Evolutionary conservation across 1,284 basidiomycete species (phyloP).

Genomic region (Mycena sp.): DNA sequence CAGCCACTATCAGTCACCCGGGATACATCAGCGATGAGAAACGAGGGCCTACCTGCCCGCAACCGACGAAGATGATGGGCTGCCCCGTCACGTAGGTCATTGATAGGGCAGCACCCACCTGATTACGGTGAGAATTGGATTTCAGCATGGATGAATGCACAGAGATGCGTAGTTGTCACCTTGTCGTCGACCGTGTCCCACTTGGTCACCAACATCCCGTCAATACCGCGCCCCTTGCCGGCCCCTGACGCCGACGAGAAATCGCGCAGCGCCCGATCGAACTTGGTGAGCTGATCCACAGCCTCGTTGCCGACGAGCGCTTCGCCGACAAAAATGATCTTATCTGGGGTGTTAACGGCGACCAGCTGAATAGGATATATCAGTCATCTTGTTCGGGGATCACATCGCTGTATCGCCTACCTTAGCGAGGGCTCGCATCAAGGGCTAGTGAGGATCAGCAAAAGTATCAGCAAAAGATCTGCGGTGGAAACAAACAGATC

Average conservation of each 20-base stretch:
- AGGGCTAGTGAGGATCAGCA: constrained; percentile 59
- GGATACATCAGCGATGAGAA: constrained; percentile 10
- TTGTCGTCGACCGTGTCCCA: constrained; percentile 98
- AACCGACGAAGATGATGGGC: constrained; percentile 96
- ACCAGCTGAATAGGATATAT: constrained; percentile 68
- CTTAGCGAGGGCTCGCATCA: constrained; percentile 99
- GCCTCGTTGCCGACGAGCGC: constrained; percentile 97
- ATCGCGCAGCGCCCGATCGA: constrained; percentile 90
- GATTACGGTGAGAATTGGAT: constrained; percentile 27
- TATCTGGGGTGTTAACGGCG: constrained; percentile 91
- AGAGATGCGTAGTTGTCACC: constrained; percentile 56
- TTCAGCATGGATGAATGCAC: constrained; percentile 26
- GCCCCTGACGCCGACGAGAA: constrained; percentile 79
- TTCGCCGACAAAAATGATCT: constrained; percentile 96
- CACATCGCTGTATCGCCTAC: constrained; percentile 46
- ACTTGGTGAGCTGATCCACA: constrained; percentile 94
- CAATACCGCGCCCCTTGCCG: constrained; percentile 86
- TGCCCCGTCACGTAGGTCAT: constrained; percentile 99
- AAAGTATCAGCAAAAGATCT: constrained; percentile 8
- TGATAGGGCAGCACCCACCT: constrained; percentile 95
- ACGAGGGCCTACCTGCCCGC: constrained; percentile 88
- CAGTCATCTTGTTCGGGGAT: constrained; percentile 4
- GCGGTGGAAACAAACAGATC: too few species aligned
- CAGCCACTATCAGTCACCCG: constrained; percentile 22
- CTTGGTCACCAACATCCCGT: constrained; percentile 96